Evolutionary conservation across 768 basidiomycete species (phyloP), one percentile per base, ranked within the genome.

Genomic region (Lentinus tigrinus): DNA sequence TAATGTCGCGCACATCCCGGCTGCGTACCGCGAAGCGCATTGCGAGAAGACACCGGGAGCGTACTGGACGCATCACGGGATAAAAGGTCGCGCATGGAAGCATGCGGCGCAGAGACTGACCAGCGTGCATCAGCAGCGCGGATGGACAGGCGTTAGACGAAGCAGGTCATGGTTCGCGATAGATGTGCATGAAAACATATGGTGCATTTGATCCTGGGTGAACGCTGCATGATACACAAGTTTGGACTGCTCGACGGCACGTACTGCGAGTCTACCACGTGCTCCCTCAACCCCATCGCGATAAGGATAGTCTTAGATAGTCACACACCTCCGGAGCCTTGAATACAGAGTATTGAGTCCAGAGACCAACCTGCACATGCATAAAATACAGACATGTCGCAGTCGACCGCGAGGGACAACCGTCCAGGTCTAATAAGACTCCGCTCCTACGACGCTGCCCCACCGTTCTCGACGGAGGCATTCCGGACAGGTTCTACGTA

Each of bases 401-500:
- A 28, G 19, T 56, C 43, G 26, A 46, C 38, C 50, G 27, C 46
- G 43, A 56, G 47, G 46, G 31, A 57, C 27, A 39, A 42, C 40
- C 11, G 34, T 28, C 34, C 6, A 26, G 14, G 34, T 26, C 39
- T 40, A 43, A 37, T 47, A 38, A 37, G 21, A 31, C 42, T 40
- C 23, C 37, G 11, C 26, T 52, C 50, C 58, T 63, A 74, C 47
- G 69, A 67, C 65, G 74, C 80, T 53, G 82, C 81, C 63, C 70
- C 74, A 40, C 89, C 88, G 63, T 83, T 87, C 75, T 87, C 88
- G 65, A 79, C 84, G 44, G 77, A 73, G 42, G 73, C 76, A 67
- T 79, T 82, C 68, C 87, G 81, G 61, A 91, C 83, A 40, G 88
- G 87, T 69, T 91, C 90, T 92, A n/a, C n/a, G n/a, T n/a, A 60